Conservation (phyloP, 768 basidiomycete species). For the Boletus coccyginus region DNA sequence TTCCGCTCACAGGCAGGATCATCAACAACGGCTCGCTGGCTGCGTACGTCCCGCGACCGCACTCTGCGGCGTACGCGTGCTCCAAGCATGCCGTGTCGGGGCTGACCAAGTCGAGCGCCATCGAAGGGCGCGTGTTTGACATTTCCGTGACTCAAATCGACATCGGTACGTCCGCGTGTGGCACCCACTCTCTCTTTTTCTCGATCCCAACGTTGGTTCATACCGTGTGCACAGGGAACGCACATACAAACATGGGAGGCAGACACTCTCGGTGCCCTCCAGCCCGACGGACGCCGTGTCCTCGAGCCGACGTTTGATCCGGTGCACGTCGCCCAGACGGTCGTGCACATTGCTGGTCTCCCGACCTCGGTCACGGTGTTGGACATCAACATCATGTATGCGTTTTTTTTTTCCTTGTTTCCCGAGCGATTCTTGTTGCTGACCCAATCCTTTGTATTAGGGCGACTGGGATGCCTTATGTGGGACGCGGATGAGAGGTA, state of each 20-base stretch:
- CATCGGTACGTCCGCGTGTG: conserved; percentile 50
- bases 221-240: conserved; percentile 54
- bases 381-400: conserved; percentile 72
- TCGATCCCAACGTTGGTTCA: not conserved
- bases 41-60: conserved; percentile 67
- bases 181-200: no score
- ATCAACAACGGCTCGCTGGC: conserved; percentile 87
- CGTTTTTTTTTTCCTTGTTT: conserved; percentile 3
- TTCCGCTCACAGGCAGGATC: conserved; percentile 51
- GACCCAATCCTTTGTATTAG: conserved; percentile 19
- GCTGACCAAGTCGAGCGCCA: conserved; percentile 69
- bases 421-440: no score
- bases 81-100: conserved; percentile 82
- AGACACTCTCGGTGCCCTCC: conserved; percentile 51
- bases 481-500: conserved; percentile 40
- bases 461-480: conserved; percentile 46
- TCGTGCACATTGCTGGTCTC: conserved; percentile 70
- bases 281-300: conserved; percentile 60
- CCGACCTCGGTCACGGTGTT: conserved; percentile 70
- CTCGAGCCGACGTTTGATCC: conserved; percentile 70
- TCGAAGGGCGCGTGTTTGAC: conserved; percentile 71
- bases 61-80: conserved; percentile 62
- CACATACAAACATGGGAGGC: conserved; percentile 57
- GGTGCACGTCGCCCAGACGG: conserved; percentile 63
- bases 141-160: conserved; percentile 84